phyloP scores from a whole-genome alignment of 1,284 basidiomycete species.

The Pholiota adiposa region DNA sequence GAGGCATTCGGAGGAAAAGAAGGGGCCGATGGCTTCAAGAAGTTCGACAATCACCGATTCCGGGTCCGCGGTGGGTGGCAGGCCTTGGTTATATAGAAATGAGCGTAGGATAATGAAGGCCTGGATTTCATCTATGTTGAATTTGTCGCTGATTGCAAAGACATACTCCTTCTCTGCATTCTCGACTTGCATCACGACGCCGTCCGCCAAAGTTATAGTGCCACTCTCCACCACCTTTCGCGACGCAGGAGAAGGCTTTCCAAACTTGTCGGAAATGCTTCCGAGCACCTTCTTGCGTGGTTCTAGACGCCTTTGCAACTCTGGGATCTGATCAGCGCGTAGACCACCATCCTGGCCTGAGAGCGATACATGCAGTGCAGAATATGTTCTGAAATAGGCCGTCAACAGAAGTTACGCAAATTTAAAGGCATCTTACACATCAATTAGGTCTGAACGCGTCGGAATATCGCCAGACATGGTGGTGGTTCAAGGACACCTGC shows the following conservation, averaged over 20 bases:
- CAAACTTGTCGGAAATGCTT: constrained; percentile 63
- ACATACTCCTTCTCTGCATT: constrained; percentile 70
- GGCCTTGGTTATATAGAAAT: constrained; percentile 80
- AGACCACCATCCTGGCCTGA: constrained; percentile 61
- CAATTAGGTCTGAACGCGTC: constrained; percentile 33
- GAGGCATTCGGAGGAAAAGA: constrained; percentile 83
- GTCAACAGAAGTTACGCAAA: neutral
- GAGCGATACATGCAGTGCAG: constrained; percentile 64
- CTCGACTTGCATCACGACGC: constrained; percentile 61
- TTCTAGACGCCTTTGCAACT: constrained; percentile 52
- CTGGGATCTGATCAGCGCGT: constrained; percentile 52
- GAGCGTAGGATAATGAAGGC: constrained; percentile 74
- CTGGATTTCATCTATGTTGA: constrained; percentile 78
- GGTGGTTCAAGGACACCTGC: neutral
- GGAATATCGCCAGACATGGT: constrained; percentile 30
- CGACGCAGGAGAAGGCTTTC: constrained; percentile 68
- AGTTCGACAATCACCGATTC: constrained; percentile 62
- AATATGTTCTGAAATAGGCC: constrained; percentile 30
- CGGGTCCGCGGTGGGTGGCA: constrained; percentile 53
- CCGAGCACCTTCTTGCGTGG: constrained; percentile 61
- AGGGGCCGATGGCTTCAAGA: constrained; percentile 73
- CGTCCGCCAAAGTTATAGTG: constrained; percentile 67
- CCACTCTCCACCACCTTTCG: constrained; percentile 68
- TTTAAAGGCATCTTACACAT: constrained; percentile 25
- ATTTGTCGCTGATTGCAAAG: constrained; percentile 68